Conservation (phyloP, 2,329 filamentous ascomycete genomes). For the Acarospora socialis region DNA sequence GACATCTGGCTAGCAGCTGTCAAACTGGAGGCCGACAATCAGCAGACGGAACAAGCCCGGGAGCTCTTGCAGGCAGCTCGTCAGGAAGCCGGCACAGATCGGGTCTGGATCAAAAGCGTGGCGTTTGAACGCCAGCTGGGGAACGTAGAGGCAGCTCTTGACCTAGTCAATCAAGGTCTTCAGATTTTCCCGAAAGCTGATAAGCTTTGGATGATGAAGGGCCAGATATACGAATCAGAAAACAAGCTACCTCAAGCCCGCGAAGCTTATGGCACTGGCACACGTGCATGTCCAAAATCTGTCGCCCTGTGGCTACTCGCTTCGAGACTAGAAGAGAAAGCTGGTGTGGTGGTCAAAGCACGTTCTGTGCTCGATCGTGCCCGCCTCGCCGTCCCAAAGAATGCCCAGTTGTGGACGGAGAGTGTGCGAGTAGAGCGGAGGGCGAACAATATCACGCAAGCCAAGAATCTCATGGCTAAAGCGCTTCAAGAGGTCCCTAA, state of each 20-base stretch:
- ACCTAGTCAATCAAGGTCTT: conserved; percentile 74
- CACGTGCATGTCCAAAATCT: conserved; percentile 70
- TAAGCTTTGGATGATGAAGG: conserved; percentile 98
- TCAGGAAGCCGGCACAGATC: conserved; percentile 80
- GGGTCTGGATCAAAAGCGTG: conserved; percentile 93
- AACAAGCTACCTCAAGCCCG: conserved; percentile 70
- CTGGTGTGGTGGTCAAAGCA: conserved; percentile 76
- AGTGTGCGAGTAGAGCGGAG: conserved; percentile 86
- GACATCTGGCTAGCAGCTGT: conserved; percentile 96
- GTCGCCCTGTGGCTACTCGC: conserved; percentile 84
- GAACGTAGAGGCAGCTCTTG: conserved; percentile 65
- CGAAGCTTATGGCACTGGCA: conserved; percentile 78
- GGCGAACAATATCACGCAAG: conserved; percentile 67
- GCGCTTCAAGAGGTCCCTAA: conserved; percentile 83
- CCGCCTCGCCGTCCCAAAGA: conserved; percentile 74
- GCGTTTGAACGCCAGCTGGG: conserved; percentile 80
- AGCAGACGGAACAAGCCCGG: conserved; percentile 66
- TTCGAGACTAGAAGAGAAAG: conserved; percentile 71
- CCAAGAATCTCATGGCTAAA: conserved; percentile 82
- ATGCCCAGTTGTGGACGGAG: conserved; percentile 75
- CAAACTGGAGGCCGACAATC: conserved; percentile 85
- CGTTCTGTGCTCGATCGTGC: conserved; percentile 87
- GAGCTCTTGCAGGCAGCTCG: conserved; percentile 70
- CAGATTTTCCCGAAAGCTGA: conserved; percentile 71
- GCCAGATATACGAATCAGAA: conserved; percentile 84